These are phyloP conservation scores for Plasmopara halstedii DNA, from an alignment of 352 stramenopile species.

Conservation along the genomic window DNA sequence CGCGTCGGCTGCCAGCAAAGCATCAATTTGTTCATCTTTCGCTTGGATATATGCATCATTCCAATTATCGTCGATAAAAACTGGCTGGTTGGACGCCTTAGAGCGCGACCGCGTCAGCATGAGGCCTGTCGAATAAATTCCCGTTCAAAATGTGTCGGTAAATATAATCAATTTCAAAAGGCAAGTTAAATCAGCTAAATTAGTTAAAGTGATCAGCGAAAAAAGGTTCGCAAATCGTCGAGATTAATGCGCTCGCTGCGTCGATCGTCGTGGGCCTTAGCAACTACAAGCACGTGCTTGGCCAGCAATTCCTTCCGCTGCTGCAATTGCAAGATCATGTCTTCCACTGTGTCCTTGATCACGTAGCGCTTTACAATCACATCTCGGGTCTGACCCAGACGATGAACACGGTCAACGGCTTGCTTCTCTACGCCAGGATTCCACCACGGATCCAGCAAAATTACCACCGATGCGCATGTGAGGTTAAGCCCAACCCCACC, in stretches of 20 bases:
- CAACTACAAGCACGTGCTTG: conserved; percentile 68
- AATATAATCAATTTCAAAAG: neutral
- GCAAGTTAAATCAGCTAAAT: neutral
- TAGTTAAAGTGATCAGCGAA: conserved; percentile 17
- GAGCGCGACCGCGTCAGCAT: conserved; percentile 72
- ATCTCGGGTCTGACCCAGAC: conserved; percentile 74
- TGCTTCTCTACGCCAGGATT: conserved; percentile 91
- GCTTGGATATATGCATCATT: conserved; percentile 77
- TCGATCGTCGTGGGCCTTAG: conserved; percentile 26
- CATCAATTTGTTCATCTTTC: conserved; percentile 81
- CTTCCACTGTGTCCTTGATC: conserved; percentile 84
- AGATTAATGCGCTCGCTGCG: conserved; percentile 48
- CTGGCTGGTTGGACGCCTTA: conserved; percentile 49
- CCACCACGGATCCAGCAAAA: conserved; percentile 91
- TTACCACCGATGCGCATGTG: conserved; percentile 82
- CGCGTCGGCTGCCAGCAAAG: conserved; percentile 40
- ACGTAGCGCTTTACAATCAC: conserved; percentile 89
- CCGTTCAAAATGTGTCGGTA: neutral
- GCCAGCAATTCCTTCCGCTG: conserved; percentile 84
- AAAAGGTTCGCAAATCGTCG: conserved; percentile 66
- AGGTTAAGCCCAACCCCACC: conserved; percentile 89
- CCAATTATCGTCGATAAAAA: conserved; percentile 81
- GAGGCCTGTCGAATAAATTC: neutral
- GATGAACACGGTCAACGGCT: conserved; percentile 90
- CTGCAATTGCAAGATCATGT: conserved; percentile 88